Base-by-base conservation (phyloP, 169 alveolate genomes). In the Ichthyophthirius multifiliis region DNA sequence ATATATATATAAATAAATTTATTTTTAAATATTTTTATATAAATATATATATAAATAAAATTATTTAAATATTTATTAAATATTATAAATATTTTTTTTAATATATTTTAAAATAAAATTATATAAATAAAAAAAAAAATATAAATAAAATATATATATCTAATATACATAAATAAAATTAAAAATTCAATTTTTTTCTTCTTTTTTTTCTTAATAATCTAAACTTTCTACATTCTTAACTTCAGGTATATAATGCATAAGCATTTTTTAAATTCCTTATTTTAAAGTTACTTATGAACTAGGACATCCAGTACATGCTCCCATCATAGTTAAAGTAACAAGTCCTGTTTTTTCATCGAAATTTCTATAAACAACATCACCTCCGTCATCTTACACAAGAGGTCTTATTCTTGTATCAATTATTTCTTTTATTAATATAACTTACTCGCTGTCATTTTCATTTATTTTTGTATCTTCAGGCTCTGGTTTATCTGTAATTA, bases 281-380 rank as follows among this genome's bases (percentile, higher is more conserved):
- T 86, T 89, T 43, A 94, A 83, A 27, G 98, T 94, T 12, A 85
- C 87, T 9, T 85, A 76, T 43, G 94, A 84, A 35, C 92, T 76
- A 20, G 98, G 98, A 75, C 96, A 94, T 41, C 97, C 96, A 35
- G 94, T 94, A 27, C 98, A 94, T 16, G 93, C 75, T 15, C 98
- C 98, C 63, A 90, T 92, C 95, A 94, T 83, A 47, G 89, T 79
- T 35, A 94, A 46, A 44, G 55, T 63, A 32, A 93, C 95, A 32
- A 65, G 74, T 35, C 98, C 98, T 18, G 75, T 85, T 27, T 83
- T 93, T 64, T 86, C 96, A 75, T 93, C 93, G 46, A 94, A 94
- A 13, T 80, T 83, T 64, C 87, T 45, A 65, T 75, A 88, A 16
- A 89, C 86, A 13, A 94, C 89, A 83, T 94, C 98, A 1, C 98